Evolutionary conservation across 116 monocot species (phyloP), one percentile per base, ranked within the genome.

Genomic region (Cymodocea nodosa): DNA sequence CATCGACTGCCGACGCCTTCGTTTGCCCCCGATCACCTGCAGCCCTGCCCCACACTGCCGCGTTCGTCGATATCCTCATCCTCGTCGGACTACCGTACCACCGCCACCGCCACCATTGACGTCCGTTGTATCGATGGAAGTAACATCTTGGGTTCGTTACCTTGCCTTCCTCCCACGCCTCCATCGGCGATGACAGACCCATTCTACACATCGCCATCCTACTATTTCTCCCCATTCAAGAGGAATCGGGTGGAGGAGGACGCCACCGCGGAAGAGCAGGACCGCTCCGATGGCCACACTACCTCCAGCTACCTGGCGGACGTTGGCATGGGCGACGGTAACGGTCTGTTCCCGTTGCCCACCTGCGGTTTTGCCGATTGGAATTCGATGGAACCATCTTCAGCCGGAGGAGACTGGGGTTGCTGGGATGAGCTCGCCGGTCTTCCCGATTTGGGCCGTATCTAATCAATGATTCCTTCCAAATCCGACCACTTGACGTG

Each of bases 141-240:
- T n/a, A 37, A n/a, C 63, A 24, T 64, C 51, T 49, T 64, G 70
- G 50, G 35, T 13, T 35, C 60, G 15, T 17, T 51, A 14, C 50
- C 51, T 34, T 50, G 62, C 34, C 61, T 60, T 37, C 61, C 71
- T 13, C 49, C 51, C 34, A 25, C 30, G 12, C 25, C 52, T 10
- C 50, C 15, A 5, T 62, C 35, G 15, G 20, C 16, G 17, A 54
- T 54, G 54, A 20, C 20, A 20, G 54, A 39, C 44, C 13, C 63
- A 12, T 64, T 15, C n/a, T 44, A 23, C 15, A 44, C 44, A 63
- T 24, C 22, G 18, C 15, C 62, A 12, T 52, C 52, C 39, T 35
- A 19, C 36, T 36, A 17, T 17, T 23, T 4, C 16, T 54, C 17
- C 15, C 18, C 54, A 1, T n/a, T n/a, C 18, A 54, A 15, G 54